Conservation (phyloP, 116 monocot species). For the Trichopus zeylanicus region DNA sequence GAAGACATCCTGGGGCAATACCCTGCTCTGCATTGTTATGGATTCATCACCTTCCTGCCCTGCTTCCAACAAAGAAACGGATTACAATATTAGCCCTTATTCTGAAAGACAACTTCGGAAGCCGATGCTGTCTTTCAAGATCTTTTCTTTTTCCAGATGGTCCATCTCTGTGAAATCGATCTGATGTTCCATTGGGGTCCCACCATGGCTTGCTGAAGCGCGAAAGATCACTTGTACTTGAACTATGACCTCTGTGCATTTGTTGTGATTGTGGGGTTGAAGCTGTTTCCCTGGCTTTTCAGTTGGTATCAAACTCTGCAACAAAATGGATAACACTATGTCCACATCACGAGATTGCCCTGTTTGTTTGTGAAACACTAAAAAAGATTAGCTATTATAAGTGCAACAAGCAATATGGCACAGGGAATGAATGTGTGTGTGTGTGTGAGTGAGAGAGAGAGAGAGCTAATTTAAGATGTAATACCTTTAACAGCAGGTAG, state of each 20-base stretch:
- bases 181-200: conserved; percentile 56
- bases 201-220: conserved; percentile 52
- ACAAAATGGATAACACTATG: conserved; percentile 57
- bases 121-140: conserved; percentile 26
- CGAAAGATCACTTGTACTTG: conserved; percentile 70
- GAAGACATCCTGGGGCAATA: conserved; percentile 74
- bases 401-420: no score
- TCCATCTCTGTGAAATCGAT: conserved; percentile 32
- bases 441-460: no score
- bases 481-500: conserved; percentile 83
- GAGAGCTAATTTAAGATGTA: conserved; percentile 1
- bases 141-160: conserved; percentile 58
- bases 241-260: conserved; percentile 21
- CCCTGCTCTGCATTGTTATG: conserved; percentile 62
- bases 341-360: conserved; percentile 74
- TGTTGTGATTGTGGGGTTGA: conserved; percentile 42
- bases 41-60: conserved; percentile 84
- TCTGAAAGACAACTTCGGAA: not conserved
- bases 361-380: no score
- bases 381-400: no score
- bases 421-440: no score
- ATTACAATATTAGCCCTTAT: no score
- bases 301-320: conserved; percentile 53
- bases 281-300: conserved; percentile 34
- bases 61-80: conserved; percentile 12